Evolutionary conservation across 1,284 basidiomycete species (phyloP).

Genomic region (Microbotryum silenes-acaulis): DNA sequence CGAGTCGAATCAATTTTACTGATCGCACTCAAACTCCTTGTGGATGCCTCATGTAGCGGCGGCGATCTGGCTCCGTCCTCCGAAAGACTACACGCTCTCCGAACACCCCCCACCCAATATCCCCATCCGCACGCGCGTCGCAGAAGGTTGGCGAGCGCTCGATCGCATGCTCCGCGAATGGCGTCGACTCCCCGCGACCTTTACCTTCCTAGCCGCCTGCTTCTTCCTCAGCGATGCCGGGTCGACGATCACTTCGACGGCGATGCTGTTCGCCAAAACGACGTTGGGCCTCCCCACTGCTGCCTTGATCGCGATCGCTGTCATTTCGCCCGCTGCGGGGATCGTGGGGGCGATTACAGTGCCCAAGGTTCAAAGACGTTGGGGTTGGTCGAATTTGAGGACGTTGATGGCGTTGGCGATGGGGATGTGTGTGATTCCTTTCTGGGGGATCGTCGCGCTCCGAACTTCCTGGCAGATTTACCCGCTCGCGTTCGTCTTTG

Average conservation of each 20-base stretch:
- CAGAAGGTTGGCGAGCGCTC: constrained; percentile 22
- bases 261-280: constrained; percentile 74
- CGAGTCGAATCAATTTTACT: background rate
- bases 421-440: constrained; percentile 60
- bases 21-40: background rate
- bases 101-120: background rate
- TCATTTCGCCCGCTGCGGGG: constrained; percentile 56
- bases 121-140: background rate
- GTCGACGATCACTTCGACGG: constrained; percentile 66
- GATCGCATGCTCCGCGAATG: constrained; percentile 22
- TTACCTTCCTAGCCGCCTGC: constrained; percentile 79
- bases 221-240: constrained; percentile 80
- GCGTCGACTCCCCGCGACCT: constrained; percentile 48
- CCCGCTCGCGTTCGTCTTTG: constrained; percentile 69
- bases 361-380: constrained; percentile 56
- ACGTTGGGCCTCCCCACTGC: constrained; percentile 63
- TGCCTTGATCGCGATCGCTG: constrained; percentile 60
- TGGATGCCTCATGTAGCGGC: constrained; percentile 3
- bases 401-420: constrained; percentile 61
- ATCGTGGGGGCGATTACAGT: constrained; percentile 66
- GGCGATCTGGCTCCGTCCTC: constrained; percentile 9
- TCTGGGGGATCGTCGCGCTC: constrained; percentile 69
- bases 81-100: constrained; percentile 1
- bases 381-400: constrained; percentile 56
- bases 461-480: constrained; percentile 77